Percentiles rank a stretch among this genome's conserved stretches.
These are phyloP conservation scores for Bipolaris zeicola DNA, from an alignment of 2,329 filamentous ascomycete genomes.

Conservation along the genomic window DNA sequence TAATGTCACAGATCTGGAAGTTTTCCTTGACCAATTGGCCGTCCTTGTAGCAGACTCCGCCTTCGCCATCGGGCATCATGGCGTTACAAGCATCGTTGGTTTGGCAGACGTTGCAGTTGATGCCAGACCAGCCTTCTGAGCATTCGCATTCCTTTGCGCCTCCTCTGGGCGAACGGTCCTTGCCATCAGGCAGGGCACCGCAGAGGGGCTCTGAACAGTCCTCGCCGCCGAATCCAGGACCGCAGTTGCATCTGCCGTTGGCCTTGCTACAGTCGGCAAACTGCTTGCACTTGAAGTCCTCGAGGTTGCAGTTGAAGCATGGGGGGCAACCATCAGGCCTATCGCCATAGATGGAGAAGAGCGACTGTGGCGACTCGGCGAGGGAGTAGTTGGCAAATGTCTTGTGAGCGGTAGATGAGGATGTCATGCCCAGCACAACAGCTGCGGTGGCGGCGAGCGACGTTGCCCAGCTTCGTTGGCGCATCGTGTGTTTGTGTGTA, in stretches of 20 bases:
- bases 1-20: slow-evolving; percentile 97
- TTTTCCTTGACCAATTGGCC: slow-evolving; percentile 92
- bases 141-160: slow-evolving; percentile 74
- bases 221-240: slow-evolving; percentile 89
- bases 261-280: slow-evolving; percentile 87
- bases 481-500: slow-evolving; percentile 40
- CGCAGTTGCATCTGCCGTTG: slow-evolving; percentile 91
- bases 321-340: slow-evolving; percentile 79
- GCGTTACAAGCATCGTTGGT: slow-evolving; percentile 82
- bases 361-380: slow-evolving; percentile 54
- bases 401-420: slow-evolving; percentile 34
- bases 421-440: slow-evolving; percentile 32
- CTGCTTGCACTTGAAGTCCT: slow-evolving; percentile 88
- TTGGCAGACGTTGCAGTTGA: slow-evolving; percentile 96
- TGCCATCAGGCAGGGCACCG: slow-evolving; percentile 80
- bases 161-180: slow-evolving; percentile 74
- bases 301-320: slow-evolving; percentile 97
- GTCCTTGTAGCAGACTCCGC: slow-evolving; percentile 89
- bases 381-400: slow-evolving; percentile 55
- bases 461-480: slow-evolving; percentile 39
- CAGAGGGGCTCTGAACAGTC: slow-evolving; percentile 92
- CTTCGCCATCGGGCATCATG: slow-evolving; percentile 80
- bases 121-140: slow-evolving; percentile 90
- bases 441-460: slow-evolving; percentile 38
- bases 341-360: slow-evolving; percentile 73